phyloP scores from a whole-genome alignment of 2,329 filamentous ascomycete species.

The Pyrenophora tritici-repentis region DNA sequence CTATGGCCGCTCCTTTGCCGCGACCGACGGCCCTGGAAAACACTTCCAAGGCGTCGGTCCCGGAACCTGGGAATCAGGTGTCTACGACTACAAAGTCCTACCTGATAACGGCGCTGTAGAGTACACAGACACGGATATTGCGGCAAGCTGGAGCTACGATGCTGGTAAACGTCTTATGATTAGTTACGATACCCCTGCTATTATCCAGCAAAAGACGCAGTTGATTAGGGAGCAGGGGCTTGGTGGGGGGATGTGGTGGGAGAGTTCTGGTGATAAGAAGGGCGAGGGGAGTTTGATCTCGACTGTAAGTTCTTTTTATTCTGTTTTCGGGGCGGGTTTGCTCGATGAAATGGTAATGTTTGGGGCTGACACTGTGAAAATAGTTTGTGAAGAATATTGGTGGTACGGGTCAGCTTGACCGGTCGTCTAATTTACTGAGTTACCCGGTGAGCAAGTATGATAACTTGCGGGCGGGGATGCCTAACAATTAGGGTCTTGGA shows the following conservation, averaged over 20 bases:
- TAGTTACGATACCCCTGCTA: conserved; percentile 42
- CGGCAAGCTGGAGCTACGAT: conserved; percentile 44
- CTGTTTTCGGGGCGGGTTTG: neutral
- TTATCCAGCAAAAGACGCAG: conserved; percentile 36
- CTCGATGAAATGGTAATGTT: too few relatives aligned
- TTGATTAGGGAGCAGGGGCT: conserved; percentile 35
- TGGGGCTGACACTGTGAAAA: conserved; percentile 5
- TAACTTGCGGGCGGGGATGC: conserved; percentile 56
- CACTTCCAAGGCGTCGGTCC: conserved; percentile 37
- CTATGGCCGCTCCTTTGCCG: conserved; percentile 43
- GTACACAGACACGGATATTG: conserved; percentile 24
- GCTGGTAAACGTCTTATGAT: conserved; percentile 30
- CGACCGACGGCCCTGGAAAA: conserved; percentile 43
- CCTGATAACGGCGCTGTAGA: conserved; percentile 34
- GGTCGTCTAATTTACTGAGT: conserved; percentile 62
- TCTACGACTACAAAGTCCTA: conserved; percentile 46
- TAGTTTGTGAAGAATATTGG: conserved; percentile 61
- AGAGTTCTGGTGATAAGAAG: conserved; percentile 41
- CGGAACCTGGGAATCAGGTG: conserved; percentile 44
- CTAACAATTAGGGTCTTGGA: conserved; percentile 19
- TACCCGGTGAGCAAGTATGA: conserved; percentile 73
- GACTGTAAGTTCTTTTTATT: conserved; percentile 26
- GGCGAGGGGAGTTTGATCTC: conserved; percentile 39
- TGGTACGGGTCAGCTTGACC: conserved; percentile 57
- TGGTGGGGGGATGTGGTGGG: conserved; percentile 49